Conservation (phyloP, 73 alveolate species). For the Urostyla sp. region DNA sequence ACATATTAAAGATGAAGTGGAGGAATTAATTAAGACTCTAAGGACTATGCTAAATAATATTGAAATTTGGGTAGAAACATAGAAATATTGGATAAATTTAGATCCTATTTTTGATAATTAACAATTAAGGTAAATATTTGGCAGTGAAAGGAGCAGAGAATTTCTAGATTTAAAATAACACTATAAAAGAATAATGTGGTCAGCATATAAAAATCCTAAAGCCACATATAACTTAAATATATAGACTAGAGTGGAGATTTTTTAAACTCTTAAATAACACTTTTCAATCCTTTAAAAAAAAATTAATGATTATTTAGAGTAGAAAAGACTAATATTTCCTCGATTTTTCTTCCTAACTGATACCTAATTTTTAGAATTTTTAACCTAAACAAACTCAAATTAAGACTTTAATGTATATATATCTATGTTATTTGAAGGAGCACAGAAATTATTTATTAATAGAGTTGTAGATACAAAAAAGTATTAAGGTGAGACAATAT, state of each 20-base stretch:
- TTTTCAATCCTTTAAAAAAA: constrained; percentile 52
- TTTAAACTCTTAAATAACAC: constrained; percentile 46
- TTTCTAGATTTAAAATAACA: constrained; percentile 21
- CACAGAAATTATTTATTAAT: constrained; percentile 45
- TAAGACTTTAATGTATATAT: constrained; percentile 60
- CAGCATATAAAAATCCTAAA: constrained; percentile 69
- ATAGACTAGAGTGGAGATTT: constrained; percentile 60
- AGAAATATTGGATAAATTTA: constrained; percentile 74
- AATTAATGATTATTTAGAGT: constrained; percentile 67
- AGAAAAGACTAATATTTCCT: constrained; percentile 64
- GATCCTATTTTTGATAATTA: constrained; percentile 69
- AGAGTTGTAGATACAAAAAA: constrained; percentile 2
- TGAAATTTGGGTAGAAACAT: constrained; percentile 80
- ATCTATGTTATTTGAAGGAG: constrained; percentile 69
- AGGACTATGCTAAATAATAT: constrained; percentile 67
- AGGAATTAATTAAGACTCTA: constrained; percentile 72
- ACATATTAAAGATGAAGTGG: constrained; percentile 70
- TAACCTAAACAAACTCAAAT: constrained; percentile 59
- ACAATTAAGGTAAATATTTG: constrained; percentile 7
- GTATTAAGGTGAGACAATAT: too few species aligned
- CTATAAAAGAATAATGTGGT: constrained; percentile 69
- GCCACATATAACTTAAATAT: constrained; percentile 71
- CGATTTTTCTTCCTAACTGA: constrained; percentile 79
- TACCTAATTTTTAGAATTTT: constrained; percentile 69
- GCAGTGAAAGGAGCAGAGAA: background rate